phyloP scores from a whole-genome alignment of 345 rosid species.

The Hirschfeldia incana region DNA sequence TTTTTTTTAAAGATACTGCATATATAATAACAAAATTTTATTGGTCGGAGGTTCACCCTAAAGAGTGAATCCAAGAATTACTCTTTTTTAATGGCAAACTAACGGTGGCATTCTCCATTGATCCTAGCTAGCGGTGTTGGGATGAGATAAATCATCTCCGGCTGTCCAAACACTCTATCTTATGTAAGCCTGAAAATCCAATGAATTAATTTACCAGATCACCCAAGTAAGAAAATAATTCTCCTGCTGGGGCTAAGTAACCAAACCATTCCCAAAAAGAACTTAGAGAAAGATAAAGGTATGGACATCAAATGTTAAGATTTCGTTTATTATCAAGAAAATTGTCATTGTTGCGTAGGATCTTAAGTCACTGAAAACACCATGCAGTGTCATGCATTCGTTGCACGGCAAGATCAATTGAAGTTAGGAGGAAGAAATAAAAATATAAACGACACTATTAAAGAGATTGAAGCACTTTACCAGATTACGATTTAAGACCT shows the following conservation, averaged over 20 bases:
- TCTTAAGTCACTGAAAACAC: not conserved
- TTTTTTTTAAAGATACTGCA: too few species aligned
- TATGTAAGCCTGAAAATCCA: not conserved
- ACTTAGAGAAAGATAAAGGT: too few species aligned
- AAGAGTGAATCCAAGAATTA: too few species aligned
- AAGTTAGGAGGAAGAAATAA: not conserved
- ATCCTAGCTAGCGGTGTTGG: not conserved
- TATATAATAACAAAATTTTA: too few species aligned
- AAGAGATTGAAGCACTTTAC: not conserved
- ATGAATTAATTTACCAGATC: not conserved
- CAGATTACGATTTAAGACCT: not conserved
- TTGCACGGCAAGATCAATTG: not conserved
- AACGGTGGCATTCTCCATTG: not conserved
- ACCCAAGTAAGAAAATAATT: not conserved
- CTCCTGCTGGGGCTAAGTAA: not conserved
- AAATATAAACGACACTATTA: not conserved
- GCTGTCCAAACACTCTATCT: not conserved
- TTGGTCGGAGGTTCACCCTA: too few species aligned
- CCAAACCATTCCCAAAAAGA: not conserved
- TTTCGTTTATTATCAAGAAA: too few species aligned
- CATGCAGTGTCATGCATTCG: not conserved
- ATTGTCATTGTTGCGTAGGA: too few species aligned
- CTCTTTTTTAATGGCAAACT: not conserved
- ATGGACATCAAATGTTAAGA: too few species aligned
- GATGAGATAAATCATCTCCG: not conserved